phyloP scores from a whole-genome alignment of 768 basidiomycete genomes.

The Boletus coccyginus region DNA sequence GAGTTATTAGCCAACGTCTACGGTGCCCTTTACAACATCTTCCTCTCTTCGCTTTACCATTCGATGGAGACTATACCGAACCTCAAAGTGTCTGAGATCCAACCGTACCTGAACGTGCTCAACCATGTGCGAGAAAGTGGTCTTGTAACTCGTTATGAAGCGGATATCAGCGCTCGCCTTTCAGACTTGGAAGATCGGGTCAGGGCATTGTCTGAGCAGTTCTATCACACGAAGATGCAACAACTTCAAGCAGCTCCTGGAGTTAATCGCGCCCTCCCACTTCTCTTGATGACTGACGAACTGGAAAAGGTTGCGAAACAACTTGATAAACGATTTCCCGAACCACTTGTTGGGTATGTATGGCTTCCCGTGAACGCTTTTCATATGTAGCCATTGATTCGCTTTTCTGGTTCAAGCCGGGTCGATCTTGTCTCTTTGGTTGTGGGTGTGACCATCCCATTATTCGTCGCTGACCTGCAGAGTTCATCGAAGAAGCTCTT shows the following conservation, averaged over 20 bases:
- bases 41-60: slow-evolving; percentile 83
- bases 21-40: slow-evolving; percentile 78
- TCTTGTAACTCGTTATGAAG: slow-evolving; percentile 68
- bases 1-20: slow-evolving; percentile 70
- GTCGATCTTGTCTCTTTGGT: slow-evolving; percentile 75
- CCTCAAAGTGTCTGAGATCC: slow-evolving; percentile 68
- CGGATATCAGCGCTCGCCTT: slow-evolving; percentile 67
- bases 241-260: slow-evolving; percentile 69
- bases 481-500: slow-evolving; percentile 69
- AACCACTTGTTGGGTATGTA: slow-evolving; percentile 74
- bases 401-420: slow-evolving; percentile 39
- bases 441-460: slow-evolving; percentile 65
- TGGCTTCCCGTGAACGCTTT: background rate
- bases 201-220: slow-evolving; percentile 54
- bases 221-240: slow-evolving; percentile 60
- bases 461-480: slow-evolving; percentile 64
- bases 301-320: slow-evolving; percentile 82
- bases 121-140: slow-evolving; percentile 68
- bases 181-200: slow-evolving; percentile 66
- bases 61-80: slow-evolving; percentile 73
- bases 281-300: slow-evolving; percentile 84
- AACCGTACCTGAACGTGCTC: slow-evolving; percentile 63
- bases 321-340: slow-evolving; percentile 83
- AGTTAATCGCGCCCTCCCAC: slow-evolving; percentile 76
- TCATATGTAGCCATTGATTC: background rate